Evolutionary conservation across 2,329 filamentous ascomycete species (phyloP), one percentile per base, ranked within the genome.

Genomic region (Aspergillus intermedius): DNA sequence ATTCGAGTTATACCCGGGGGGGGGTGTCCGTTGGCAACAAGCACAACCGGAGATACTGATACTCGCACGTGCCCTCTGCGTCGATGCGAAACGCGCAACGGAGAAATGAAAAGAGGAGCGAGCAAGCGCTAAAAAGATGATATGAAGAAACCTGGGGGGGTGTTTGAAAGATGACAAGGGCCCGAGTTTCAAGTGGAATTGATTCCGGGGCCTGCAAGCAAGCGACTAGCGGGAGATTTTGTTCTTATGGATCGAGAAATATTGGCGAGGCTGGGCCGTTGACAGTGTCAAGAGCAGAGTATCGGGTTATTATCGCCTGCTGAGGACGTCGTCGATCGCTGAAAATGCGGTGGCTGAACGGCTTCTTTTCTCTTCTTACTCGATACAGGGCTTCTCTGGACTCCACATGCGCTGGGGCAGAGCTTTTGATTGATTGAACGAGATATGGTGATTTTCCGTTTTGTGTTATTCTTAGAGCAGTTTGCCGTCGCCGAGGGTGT

Each of bases 321-420:
- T 15, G 19, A 44, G 32, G 22, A 25, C 17, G 32, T 28, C 30
- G 30, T 42, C 41, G 40, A 48, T 47, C 45, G 25, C 30, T 39
- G 54, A 61, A 67, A 67, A 62, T 57, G 58, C 54, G 62, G 64
- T 66, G 64, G 65, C 64, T 67, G 64, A 61, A 62, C 53, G 52
- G 45, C 41, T 50, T 48, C 56, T 52, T 42, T 40, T 40, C 37
- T 40, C 17, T 49, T 49, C 39, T 46, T 49, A 54, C 54, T 62
- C 58, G 57, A 62, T 10, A 30, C 25, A 30, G 25, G 10, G 25
- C 25, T 30, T 30, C 25, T 12, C 25, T 21, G 17, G 37, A 21
- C 37, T 40, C 56, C 47, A 46, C 48, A 42, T 40, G 34, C 28
- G 42, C 28, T 32, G 42, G 52, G 48, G 49, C 42, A 49, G 39